A percentile compares a stretch with the other conserved stretches of the same genome.
phyloP scores from a whole-genome alignment of 2,329 filamentous ascomycete species.

The Neofusicoccum ribis region DNA sequence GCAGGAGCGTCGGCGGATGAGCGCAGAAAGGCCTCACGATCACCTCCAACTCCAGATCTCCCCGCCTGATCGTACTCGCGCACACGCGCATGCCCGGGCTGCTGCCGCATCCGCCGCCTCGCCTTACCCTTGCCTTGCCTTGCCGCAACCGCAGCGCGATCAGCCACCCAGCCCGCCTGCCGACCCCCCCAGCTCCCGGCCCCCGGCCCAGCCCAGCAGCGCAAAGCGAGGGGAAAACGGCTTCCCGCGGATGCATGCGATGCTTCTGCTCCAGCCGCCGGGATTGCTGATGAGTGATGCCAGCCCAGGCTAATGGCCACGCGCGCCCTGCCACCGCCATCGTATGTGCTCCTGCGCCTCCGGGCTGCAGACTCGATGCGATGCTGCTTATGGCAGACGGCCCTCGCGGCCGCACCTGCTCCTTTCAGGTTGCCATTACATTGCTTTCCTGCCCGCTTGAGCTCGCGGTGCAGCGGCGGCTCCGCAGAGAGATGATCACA shows the following conservation, averaged over 20 bases:
- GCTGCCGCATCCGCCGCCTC: constrained; percentile 6
- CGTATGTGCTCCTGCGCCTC: constrained; percentile 8
- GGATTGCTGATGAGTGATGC: constrained; percentile 2
- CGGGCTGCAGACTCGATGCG: constrained; percentile 9
- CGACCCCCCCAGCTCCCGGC: not conserved
- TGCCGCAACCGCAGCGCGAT: constrained; percentile 9
- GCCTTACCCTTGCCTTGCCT: constrained; percentile 14
- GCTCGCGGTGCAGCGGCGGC: constrained; percentile 9
- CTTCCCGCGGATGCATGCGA: constrained; percentile 17
- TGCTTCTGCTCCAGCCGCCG: not conserved
- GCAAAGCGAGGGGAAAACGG: constrained; percentile 14
- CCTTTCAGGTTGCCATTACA: constrained; percentile 10
- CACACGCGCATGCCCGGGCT: constrained; percentile 4
- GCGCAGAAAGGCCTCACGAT: constrained; percentile 10
- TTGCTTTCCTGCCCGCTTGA: constrained; percentile 10
- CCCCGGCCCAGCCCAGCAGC: constrained; percentile 2
- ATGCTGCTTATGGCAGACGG: constrained; percentile 14
- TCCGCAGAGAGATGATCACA: not conserved
- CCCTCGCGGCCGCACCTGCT: constrained; percentile 10
- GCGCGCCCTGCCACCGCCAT: constrained; percentile 3
- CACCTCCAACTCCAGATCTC: constrained; percentile 6
- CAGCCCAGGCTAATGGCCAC: not conserved
- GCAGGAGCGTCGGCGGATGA: not conserved
- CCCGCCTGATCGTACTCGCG: constrained; percentile 11
- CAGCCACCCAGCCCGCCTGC: not conserved